phyloP scores from a whole-genome alignment of 306 rosid genomes.

The Hippophae tibetana region DNA sequence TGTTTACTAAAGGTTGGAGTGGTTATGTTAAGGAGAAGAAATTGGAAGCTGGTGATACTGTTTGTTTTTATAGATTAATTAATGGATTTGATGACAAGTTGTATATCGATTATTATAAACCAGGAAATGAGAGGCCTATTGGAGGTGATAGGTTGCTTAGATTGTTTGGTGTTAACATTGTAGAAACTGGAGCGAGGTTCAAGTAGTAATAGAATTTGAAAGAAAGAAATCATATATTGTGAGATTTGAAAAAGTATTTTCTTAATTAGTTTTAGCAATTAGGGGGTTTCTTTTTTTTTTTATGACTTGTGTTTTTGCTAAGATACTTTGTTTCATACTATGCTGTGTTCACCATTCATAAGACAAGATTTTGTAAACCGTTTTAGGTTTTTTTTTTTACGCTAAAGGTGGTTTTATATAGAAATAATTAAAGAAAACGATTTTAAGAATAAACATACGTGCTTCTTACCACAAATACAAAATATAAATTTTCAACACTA shows the following conservation, averaged over 20 bases:
- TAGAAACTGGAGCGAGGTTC: background rate
- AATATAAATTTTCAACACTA: no score
- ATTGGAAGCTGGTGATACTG: conserved; percentile 26
- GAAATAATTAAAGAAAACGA: no score
- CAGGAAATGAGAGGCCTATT: background rate
- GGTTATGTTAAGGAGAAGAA: conserved; percentile 42
- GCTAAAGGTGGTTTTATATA: no score
- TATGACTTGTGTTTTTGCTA: no score
- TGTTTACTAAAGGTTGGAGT: conserved; percentile 38
- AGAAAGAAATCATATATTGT: background rate
- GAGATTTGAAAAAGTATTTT: background rate
- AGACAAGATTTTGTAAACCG: no score
- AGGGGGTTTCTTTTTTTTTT: no score
- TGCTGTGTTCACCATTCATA: no score
- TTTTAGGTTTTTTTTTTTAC: no score
- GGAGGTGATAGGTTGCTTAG: conserved; percentile 8
- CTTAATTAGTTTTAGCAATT: no score
- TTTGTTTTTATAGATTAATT: conserved; percentile 24
- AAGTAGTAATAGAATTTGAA: background rate
- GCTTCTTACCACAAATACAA: no score
- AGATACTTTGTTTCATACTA: no score
- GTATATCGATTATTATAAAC: conserved; percentile 12
- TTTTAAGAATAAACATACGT: no score
- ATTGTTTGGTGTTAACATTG: conserved; percentile 34
- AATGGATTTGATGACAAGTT: conserved; percentile 18